Evolutionary conservation across 495 filamentous ascomycete genomes (phyloP), one percentile per base, ranked within the genome.

Genomic region (Neurospora sp.): DNA sequence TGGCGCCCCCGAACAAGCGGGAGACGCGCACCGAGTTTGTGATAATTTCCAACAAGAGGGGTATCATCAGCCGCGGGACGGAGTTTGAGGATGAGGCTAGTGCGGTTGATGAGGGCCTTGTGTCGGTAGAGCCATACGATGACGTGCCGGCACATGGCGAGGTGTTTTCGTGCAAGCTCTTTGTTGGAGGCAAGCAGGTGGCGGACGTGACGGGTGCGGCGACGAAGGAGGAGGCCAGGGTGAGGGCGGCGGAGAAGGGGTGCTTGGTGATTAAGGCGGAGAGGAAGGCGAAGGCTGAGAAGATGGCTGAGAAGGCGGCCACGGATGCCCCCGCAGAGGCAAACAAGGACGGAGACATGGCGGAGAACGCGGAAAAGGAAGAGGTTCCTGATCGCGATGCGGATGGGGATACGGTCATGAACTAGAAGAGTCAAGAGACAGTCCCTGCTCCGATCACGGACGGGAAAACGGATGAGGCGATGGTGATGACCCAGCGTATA

Each of bases 221-320:
- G 1, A 86, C 77, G 39, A 84, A 74, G 72, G 83, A 87, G 38
- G 90, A 92, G 79, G 86, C 90, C 16, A 83, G 87, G 79, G 86
- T 85, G 2, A 86, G 84, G 78, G 89, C 87, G 8, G 90, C 90
- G 37, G 83, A 86, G 71, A 74, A 74, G 80, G 89, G 87, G 7
- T 83, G 84, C 49, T 35, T 20, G 70, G 70, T 77, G 7, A 76
- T 79, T 69, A 76, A 75, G 72, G 35, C 35, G 70, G 69, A 70
- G 72, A 71, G 11, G 54, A 70, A 31, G 23, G 20, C 20, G 10
- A 54, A 27, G 46, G 46, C 9, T 20, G 46, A 54, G 20, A 54
- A 0, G 3, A n/a, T 9, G 18, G 42, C 42, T 46, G 42, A 41
- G 40, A 41, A 41, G 42, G 27, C 27, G 27, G 27, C 27, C 27